Conservation (phyloP, 495 filamentous ascomycete species). For the Penicillium soppii region DNA sequence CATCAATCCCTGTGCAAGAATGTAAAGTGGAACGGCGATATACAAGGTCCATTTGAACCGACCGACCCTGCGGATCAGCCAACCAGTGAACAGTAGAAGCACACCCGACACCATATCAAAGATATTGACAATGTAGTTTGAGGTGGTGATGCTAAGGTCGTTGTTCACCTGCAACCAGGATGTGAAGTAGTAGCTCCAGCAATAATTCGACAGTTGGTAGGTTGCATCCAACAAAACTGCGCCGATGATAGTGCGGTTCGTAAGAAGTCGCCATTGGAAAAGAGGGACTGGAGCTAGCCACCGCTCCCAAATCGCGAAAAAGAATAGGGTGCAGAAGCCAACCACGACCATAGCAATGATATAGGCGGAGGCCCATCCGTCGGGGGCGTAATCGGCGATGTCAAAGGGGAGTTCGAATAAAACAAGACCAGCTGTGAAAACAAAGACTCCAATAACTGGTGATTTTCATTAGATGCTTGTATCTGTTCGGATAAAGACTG, state of each 20-base stretch:
- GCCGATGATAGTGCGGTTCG: constrained; percentile 50
- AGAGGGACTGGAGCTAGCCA: constrained; percentile 51
- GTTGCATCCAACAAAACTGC: constrained; percentile 52
- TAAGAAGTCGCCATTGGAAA: constrained; percentile 48
- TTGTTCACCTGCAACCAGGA: constrained; percentile 70
- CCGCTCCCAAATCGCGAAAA: constrained; percentile 55
- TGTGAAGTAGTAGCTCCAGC: constrained; percentile 47
- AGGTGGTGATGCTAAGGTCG: constrained; percentile 49
- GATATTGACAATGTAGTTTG: constrained; percentile 50
- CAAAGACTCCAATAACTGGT: constrained; percentile 44
- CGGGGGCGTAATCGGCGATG: constrained; percentile 38
- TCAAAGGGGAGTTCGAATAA: constrained; percentile 58
- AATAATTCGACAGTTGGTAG: constrained; percentile 49
- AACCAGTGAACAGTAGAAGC: constrained; percentile 41
- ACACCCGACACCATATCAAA: constrained; percentile 47
- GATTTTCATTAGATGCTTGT: not conserved
- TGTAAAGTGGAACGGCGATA: constrained; percentile 56
- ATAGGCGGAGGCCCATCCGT: constrained; percentile 40
- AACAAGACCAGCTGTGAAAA: constrained; percentile 53
- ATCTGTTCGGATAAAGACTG: not conserved
- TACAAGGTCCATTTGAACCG: constrained; percentile 50
- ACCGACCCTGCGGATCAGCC: constrained; percentile 50
- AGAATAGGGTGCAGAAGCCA: constrained; percentile 48
- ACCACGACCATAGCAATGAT: constrained; percentile 55
- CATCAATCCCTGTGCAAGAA: constrained; percentile 55